These are phyloP conservation scores for Biscutella auriculata DNA, from an alignment of 441 rosid species.

Conservation along the genomic window DNA sequence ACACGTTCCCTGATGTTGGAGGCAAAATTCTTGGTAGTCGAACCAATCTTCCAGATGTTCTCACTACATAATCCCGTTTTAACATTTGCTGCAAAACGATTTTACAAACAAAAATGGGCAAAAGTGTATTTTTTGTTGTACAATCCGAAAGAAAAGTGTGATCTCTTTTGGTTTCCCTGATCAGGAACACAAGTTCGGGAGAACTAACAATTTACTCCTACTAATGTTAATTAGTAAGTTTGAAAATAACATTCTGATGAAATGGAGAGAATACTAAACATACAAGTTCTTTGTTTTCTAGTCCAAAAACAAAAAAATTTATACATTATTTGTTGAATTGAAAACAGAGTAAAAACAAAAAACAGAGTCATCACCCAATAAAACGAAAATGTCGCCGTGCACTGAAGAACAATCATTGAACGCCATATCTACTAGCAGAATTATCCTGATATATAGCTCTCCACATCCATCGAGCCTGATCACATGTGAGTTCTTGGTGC, in stretches of 20 bases:
- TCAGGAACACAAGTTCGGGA: too few relatives aligned
- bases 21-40: slow-evolving; percentile 67
- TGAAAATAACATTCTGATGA: too few relatives aligned
- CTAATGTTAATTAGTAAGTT: too few relatives aligned
- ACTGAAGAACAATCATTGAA: background rate
- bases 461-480: background rate
- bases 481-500: slow-evolving; percentile 12
- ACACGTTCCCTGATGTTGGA: slow-evolving; percentile 69
- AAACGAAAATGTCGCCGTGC: background rate
- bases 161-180: too few relatives aligned
- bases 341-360: background rate
- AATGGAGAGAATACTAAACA: background rate
- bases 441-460: background rate
- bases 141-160: background rate
- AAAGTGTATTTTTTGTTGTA: background rate
- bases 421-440: background rate
- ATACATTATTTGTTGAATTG: background rate
- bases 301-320: background rate
- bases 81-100: background rate
- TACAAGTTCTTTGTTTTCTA: background rate
- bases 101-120: background rate
- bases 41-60: slow-evolving; percentile 53
- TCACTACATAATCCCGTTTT: slow-evolving; percentile 41
- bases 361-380: background rate
- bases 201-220: too few relatives aligned